A percentile compares a stretch with the other conserved stretches of the same genome.
These are phyloP conservation scores for Plectranthus barbatus DNA, from an alignment of 257 asterid species.

Conservation along the genomic window DNA sequence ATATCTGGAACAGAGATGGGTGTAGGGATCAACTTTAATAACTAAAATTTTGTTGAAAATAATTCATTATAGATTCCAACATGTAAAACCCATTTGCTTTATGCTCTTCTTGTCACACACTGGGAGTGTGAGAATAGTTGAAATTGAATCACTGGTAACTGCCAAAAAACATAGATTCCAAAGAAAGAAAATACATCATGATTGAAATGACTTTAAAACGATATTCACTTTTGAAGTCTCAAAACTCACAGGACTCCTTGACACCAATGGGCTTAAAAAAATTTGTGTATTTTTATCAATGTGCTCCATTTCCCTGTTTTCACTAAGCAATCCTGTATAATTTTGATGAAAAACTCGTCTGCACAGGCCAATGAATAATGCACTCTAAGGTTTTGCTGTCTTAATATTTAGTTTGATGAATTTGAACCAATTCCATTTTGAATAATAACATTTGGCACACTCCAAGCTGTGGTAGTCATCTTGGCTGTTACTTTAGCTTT, in stretches of 20 bases:
- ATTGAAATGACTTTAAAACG: neutral
- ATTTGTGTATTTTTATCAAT: neutral
- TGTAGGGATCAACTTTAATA: conserved; percentile 1
- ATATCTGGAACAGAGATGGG: neutral
- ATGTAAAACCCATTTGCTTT: neutral
- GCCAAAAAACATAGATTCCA: neutral
- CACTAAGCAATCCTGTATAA: neutral
- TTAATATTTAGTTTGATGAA: neutral
- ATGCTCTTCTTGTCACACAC: neutral
- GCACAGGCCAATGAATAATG: no score
- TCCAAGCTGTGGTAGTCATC: neutral
- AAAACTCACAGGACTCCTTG: neutral
- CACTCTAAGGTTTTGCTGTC: no score
- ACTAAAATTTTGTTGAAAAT: neutral
- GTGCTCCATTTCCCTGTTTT: no score
- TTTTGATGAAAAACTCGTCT: no score
- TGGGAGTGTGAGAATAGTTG: neutral
- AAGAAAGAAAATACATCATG: neutral
- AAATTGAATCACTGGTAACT: neutral
- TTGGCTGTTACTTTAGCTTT: neutral
- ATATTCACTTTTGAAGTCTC: neutral
- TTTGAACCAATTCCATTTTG: neutral
- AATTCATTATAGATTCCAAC: neutral
- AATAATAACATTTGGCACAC: no score
- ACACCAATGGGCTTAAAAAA: neutral